Evolutionary conservation across 306 rosid species (phyloP).

Genomic region (Leucaena leucocephala): DNA sequence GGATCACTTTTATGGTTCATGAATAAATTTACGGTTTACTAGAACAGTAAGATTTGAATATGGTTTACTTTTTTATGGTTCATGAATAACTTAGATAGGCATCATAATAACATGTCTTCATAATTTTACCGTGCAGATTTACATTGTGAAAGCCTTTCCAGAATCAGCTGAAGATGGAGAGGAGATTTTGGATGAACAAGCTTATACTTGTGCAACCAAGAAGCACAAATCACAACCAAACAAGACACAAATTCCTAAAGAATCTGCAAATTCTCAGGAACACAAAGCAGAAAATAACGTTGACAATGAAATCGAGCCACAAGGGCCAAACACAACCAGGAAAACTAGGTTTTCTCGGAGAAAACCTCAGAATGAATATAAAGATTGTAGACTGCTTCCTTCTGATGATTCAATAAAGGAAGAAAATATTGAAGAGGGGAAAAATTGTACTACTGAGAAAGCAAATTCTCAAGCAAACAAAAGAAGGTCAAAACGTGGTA

Average conservation of each 20-base stretch:
- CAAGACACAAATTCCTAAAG: conserved; percentile 2
- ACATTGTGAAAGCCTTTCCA: conserved; percentile 55
- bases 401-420: conserved; percentile 20
- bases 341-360: conserved; percentile 24
- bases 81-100: conserved; percentile 6
- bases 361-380: conserved; percentile 28
- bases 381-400: conserved; percentile 21
- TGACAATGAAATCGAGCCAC: conserved; percentile 29
- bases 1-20: background rate
- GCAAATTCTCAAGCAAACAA: conserved; percentile 30
- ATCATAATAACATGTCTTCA: background rate
- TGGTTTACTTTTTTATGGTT: background rate
- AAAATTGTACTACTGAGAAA: background rate
- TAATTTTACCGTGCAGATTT: conserved; percentile 50
- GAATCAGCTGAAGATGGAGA: conserved; percentile 6
- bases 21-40: background rate
- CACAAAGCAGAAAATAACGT: conserved; percentile 23
- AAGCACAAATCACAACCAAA: conserved; percentile 3
- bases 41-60: background rate
- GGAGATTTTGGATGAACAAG: background rate
- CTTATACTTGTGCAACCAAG: background rate
- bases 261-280: conserved; percentile 34
- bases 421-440: conserved; percentile 19
- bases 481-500: conserved; percentile 32
- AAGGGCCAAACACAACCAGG: conserved; percentile 7